Conservation (phyloP, 768 basidiomycete genomes). For the Lyophyllum decastes region DNA sequence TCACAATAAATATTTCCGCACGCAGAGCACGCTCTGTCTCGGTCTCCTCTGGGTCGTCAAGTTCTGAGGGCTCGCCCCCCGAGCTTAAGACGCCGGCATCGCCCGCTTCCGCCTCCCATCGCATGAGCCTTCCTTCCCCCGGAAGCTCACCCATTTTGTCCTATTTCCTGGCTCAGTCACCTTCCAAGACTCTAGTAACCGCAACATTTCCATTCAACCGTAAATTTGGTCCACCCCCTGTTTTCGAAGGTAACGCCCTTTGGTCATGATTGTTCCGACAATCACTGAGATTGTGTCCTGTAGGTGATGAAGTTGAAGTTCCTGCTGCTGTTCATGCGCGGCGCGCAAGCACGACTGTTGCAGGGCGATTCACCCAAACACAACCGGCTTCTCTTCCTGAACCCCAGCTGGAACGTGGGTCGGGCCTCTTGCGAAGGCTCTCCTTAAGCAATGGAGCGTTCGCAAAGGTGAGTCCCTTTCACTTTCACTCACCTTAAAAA, state of each 20-base stretch:
- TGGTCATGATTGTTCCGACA: background rate
- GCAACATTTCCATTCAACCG: conserved; percentile 64
- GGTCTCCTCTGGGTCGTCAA: conserved; percentile 59
- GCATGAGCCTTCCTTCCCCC: conserved; percentile 51
- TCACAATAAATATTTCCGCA: conserved; percentile 49
- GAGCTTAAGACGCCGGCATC: conserved; percentile 56
- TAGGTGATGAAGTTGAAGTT: conserved; percentile 40
- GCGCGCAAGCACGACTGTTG: conserved; percentile 58
- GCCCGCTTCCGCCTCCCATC: conserved; percentile 48
- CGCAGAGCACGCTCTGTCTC: conserved; percentile 63
- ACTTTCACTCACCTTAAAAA: background rate
- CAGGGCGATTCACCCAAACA: conserved; percentile 54
- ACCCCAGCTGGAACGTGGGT: conserved; percentile 61
- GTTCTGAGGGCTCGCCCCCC: conserved; percentile 53
- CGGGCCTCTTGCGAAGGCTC: conserved; percentile 72
- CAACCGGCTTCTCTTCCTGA: conserved; percentile 42
- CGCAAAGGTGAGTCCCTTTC: conserved; percentile 48
- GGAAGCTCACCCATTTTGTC: conserved; percentile 71
- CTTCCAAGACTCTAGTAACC: conserved; percentile 46
- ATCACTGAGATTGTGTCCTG: conserved; percentile 26
- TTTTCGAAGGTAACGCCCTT: conserved; percentile 58
- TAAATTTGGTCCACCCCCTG: conserved; percentile 54
- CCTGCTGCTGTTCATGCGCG: conserved; percentile 53
- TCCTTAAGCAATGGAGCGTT: conserved; percentile 64
- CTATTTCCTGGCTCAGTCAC: conserved; percentile 66